Percentiles rank a stretch among this genome's conserved stretches.
Conservation (phyloP, 495 filamentous ascomycete genomes). For the Aspergillus sclerotiicarbonarius region DNA sequence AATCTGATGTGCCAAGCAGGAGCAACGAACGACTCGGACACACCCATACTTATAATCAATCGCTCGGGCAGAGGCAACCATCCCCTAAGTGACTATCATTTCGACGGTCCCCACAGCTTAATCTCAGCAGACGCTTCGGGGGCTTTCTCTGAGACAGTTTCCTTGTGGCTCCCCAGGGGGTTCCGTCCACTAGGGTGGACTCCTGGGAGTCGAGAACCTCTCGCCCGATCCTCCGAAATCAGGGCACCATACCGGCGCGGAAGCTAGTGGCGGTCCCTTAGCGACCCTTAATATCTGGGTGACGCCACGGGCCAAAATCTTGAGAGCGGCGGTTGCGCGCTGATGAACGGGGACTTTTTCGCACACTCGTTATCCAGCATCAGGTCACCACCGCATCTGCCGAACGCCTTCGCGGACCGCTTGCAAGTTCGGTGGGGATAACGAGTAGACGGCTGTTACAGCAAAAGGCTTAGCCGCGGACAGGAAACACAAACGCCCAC, state of each 20-base stretch:
- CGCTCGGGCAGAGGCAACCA: not conserved
- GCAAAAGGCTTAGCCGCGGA: constrained; percentile 1
- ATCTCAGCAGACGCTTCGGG: not conserved
- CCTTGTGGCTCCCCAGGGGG: not conserved
- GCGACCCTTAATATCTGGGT: constrained; percentile 1
- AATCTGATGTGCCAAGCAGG: constrained; percentile 4
- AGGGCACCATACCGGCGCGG: constrained; percentile 1
- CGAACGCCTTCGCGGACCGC: not conserved
- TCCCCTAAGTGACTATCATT: not conserved
- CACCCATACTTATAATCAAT: constrained; percentile 1
- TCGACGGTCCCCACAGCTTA: not conserved
- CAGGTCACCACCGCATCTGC: not conserved
- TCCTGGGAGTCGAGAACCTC: constrained; percentile 2
- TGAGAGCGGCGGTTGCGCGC: not conserved
- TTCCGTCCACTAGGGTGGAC: constrained; percentile 1
- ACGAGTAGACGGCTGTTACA: not conserved
- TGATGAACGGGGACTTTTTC: not conserved
- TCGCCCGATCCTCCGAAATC: not conserved
- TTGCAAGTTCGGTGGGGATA: not conserved
- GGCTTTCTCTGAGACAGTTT: constrained; percentile 3
- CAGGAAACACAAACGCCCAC: not conserved
- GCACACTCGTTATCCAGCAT: not conserved
- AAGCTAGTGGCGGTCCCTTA: constrained; percentile 1
- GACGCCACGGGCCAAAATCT: not conserved
- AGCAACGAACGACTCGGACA: not conserved